phyloP scores from a whole-genome alignment of 306 rosid species.

The Crotalaria pallida region DNA sequence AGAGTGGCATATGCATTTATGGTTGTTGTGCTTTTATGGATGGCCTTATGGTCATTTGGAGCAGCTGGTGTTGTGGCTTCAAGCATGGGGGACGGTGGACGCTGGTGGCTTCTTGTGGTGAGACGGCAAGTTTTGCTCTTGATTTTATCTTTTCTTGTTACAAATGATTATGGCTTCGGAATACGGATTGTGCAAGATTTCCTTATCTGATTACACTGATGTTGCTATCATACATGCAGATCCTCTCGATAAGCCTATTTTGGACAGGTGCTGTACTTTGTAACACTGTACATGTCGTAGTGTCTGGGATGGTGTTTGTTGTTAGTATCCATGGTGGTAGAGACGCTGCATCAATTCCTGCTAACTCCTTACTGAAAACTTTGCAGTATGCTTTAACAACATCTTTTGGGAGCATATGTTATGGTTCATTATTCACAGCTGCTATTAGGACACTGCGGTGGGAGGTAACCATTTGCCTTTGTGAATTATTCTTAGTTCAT shows the following conservation, averaged over 20 bases:
- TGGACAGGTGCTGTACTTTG: slow-evolving; percentile 98
- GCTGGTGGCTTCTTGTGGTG: slow-evolving; percentile 99
- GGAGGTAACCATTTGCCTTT: slow-evolving; percentile 52
- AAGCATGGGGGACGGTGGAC: slow-evolving; percentile 82
- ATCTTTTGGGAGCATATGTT: slow-evolving; percentile 96
- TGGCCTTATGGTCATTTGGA: slow-evolving; percentile 95
- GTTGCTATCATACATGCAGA: slow-evolving; percentile 49
- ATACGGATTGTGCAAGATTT: not conserved
- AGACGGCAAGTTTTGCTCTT: slow-evolving; percentile 95
- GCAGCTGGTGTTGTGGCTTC: slow-evolving; percentile 98
- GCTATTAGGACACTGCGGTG: slow-evolving; percentile 90
- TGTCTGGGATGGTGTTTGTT: slow-evolving; percentile 88
- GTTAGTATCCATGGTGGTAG: slow-evolving; percentile 75
- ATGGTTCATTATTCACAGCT: slow-evolving; percentile 97
- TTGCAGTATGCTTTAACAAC: slow-evolving; percentile 74
- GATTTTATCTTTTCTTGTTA: slow-evolving; percentile 32
- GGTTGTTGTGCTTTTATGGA: slow-evolving; percentile 80
- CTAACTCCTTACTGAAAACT: slow-evolving; percentile 60
- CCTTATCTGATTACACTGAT: slow-evolving; percentile 19
- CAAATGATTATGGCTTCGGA: slow-evolving; percentile 14
- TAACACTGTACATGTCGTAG: slow-evolving; percentile 88
- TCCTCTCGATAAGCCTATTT: slow-evolving; percentile 87
- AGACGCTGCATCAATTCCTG: slow-evolving; percentile 57
- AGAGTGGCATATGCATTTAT: slow-evolving; percentile 80
- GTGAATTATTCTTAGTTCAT: slow-evolving; percentile 14